These are phyloP conservation scores for Phytophthora litchii DNA, from an alignment of 352 stramenopile genomes.

Conservation along the genomic window DNA sequence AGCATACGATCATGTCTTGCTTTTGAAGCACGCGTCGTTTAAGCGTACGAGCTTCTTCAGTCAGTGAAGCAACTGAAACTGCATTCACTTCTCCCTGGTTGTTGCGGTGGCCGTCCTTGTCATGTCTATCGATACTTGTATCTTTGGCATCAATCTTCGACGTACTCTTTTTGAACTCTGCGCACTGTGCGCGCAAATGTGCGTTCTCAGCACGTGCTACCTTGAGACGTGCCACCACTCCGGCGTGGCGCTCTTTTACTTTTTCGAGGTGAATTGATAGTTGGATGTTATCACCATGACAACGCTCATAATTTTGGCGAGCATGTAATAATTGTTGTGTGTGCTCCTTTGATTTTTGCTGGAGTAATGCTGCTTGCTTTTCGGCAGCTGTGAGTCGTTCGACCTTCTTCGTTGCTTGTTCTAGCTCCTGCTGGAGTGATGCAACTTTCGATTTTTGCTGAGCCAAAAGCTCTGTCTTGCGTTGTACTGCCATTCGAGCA, in stretches of 20 bases:
- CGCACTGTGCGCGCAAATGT: conserved; percentile 33
- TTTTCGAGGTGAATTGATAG: conserved; percentile 43
- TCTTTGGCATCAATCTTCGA: conserved; percentile 4
- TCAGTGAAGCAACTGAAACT: conserved; percentile 14
- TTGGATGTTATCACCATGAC: conserved; percentile 42
- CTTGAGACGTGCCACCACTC: conserved; percentile 40
- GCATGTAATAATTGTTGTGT: conserved; percentile 39
- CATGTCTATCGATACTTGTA: background rate
- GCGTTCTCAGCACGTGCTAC: conserved; percentile 42
- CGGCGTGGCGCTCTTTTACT: conserved; percentile 31
- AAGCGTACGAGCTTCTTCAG: conserved; percentile 46
- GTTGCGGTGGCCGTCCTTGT: background rate
- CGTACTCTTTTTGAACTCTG: conserved; percentile 21
- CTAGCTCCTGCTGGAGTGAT: conserved; percentile 34
- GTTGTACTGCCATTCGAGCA: conserved; percentile 42
- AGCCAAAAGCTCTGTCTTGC: conserved; percentile 54
- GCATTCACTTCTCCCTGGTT: conserved; percentile 6
- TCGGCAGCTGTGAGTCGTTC: conserved; percentile 30
- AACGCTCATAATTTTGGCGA: conserved; percentile 37
- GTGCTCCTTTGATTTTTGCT: conserved; percentile 53
- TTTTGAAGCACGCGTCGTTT: conserved; percentile 63
- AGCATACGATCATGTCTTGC: conserved; percentile 52
- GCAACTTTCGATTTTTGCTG: conserved; percentile 46
- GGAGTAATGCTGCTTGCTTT: conserved; percentile 29
- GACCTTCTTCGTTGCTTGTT: conserved; percentile 28